phyloP scores from a whole-genome alignment of 257 asterid genomes.

The Gardenia jasminoides region DNA sequence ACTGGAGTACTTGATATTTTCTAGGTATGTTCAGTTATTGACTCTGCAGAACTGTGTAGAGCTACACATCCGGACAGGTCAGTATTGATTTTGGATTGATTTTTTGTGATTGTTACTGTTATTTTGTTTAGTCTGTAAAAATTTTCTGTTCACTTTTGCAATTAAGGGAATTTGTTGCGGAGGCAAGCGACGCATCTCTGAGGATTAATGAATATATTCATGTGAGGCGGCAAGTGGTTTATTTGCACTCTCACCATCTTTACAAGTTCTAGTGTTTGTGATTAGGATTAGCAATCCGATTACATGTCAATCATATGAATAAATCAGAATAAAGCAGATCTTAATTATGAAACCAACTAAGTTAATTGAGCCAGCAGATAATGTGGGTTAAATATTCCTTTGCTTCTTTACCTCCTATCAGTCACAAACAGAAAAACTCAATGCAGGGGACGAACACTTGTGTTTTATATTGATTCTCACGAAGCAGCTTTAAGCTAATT shows the following conservation, averaged over 20 bases:
- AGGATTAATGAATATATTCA: constrained; percentile 79
- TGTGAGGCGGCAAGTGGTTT: constrained; percentile 71
- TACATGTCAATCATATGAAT: background rate
- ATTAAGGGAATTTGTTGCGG: constrained; percentile 71
- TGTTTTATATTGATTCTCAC: background rate
- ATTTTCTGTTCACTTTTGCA: background rate
- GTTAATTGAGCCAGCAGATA: background rate
- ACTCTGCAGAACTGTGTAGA: constrained; percentile 90
- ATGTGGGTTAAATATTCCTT: background rate
- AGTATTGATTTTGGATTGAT: constrained; percentile 6
- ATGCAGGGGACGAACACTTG: background rate
- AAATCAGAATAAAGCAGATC: background rate
- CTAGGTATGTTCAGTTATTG: constrained; percentile 91
- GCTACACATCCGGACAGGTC: constrained; percentile 98
- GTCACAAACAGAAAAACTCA: background rate
- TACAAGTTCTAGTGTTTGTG: background rate
- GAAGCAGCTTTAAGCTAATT: background rate
- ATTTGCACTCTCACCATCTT: constrained; percentile 11
- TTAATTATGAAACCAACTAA: background rate
- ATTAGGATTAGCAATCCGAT: background rate
- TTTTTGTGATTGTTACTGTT: background rate
- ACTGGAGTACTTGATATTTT: constrained; percentile 21
- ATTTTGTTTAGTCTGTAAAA: background rate
- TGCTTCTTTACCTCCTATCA: background rate
- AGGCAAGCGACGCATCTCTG: constrained; percentile 86